Evolutionary conservation across 495 filamentous ascomycete species (phyloP).

Genomic region (Xylaria castorea): DNA sequence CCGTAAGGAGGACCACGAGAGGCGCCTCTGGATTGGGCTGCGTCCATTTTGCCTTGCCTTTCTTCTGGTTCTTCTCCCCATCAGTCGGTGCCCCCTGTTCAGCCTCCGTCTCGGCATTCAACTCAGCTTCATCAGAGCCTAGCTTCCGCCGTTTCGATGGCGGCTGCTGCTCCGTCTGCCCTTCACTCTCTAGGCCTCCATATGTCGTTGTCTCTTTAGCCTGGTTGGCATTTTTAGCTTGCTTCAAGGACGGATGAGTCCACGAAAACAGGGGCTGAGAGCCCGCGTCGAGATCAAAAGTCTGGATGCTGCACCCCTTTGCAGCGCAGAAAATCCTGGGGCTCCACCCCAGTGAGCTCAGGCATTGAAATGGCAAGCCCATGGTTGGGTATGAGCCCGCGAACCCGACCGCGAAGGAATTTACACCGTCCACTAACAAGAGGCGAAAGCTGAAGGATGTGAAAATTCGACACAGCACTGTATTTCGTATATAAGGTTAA

Average conservation of each 20-base stretch:
- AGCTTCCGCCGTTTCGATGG: slow-evolving; percentile 38
- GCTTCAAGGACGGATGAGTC: slow-evolving; percentile 44
- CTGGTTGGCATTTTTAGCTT: slow-evolving; percentile 30
- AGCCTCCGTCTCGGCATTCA: slow-evolving; percentile 21
- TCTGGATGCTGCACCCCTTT: slow-evolving; percentile 61
- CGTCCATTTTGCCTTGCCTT: slow-evolving; percentile 32
- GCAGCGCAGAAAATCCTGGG: slow-evolving; percentile 60
- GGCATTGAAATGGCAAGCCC: slow-evolving; percentile 55
- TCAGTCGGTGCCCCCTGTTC: slow-evolving; percentile 25
- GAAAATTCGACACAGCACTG: background rate
- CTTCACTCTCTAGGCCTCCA: slow-evolving; percentile 30
- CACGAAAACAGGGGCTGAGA: slow-evolving; percentile 59
- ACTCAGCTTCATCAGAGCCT: slow-evolving; percentile 35
- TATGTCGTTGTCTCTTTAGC: slow-evolving; percentile 28
- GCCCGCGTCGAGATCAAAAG: slow-evolving; percentile 52
- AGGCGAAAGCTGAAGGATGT: slow-evolving; percentile 5
- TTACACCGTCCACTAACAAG: slow-evolving; percentile 2
- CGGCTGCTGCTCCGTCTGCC: slow-evolving; percentile 35
- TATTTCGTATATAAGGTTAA: background rate
- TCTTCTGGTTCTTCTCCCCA: slow-evolving; percentile 28
- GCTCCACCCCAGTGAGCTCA: slow-evolving; percentile 39
- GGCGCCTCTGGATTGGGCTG: slow-evolving; percentile 43
- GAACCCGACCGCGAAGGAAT: background rate
- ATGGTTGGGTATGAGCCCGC: slow-evolving; percentile 37
- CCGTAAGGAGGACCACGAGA: slow-evolving; percentile 63